Base-by-base conservation (phyloP, 108 stramenopile genomes). In the Skeletonema tropicum region DNA sequence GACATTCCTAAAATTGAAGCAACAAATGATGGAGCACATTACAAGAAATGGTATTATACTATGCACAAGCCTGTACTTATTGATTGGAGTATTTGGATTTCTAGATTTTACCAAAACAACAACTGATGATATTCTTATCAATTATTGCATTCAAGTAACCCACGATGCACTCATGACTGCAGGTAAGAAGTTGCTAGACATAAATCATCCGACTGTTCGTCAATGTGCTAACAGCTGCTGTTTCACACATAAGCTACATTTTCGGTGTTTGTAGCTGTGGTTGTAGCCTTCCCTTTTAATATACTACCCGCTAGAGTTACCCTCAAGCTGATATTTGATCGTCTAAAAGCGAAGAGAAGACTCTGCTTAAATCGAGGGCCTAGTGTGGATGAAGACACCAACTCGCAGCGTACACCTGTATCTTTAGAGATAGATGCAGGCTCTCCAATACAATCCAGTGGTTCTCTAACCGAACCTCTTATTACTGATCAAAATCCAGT, bases 251-350 rank as follows among this genome's bases (percentile, higher is more conserved):
- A 19, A 21, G 87, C 93, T 13, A 87, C 89, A 57, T 70, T 85
- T 11, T 83, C 84, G 36, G 89, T 94, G 82, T 90, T 85, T 23
- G 61, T 91, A n/a, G 90, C 93, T 6, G 83, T 94, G 17, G 85
- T 91, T 33, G 86, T 91, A 65, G 93, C 91, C 3, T 94, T 86
- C 73, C 93, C 93, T 6, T 85, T 94, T 52, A 94, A 92, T 65
- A 85, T 94, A 9, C 87, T 94, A 35, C 93, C 93, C 8, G 89
- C 90, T 10, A 75, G 91, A 7, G 86, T 88, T 32, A 88, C 88
- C 26, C 41, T 92, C 66, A 71, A 85, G 25, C 66, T 85, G 45
- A 89, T 93, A 62, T 76, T 79, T 73, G 84, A 66, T 48, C 64
- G 66, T 15, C 70, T 62, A 55, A 61, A 38, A 35, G 60, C 57